A percentile compares a stretch with the other conserved stretches of the same genome.
Conservation (phyloP, 2,329 filamentous ascomycete genomes). For the Fusarium sp. region DNA sequence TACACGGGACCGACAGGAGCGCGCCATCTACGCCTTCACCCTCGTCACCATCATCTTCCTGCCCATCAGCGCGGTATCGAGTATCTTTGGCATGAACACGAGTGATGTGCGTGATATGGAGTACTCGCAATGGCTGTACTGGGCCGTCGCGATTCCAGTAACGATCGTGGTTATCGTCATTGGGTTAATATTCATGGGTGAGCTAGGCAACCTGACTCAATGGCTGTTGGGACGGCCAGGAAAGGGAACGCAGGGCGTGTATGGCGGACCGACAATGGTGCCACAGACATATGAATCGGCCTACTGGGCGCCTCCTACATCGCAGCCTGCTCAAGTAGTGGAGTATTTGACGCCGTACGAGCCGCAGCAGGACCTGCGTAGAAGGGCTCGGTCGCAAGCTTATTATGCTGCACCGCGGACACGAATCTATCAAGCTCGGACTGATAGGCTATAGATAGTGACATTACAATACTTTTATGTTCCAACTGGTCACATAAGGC, state of each 20-base stretch:
- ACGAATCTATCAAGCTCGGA: slow-evolving; percentile 5
- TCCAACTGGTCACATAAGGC: too few species aligned
- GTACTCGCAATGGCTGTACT: slow-evolving; percentile 61
- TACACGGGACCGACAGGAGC: slow-evolving; percentile 59
- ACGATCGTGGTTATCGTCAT: slow-evolving; percentile 54
- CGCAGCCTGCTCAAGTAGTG: not conserved
- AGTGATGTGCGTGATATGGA: slow-evolving; percentile 62
- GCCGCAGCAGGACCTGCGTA: slow-evolving; percentile 13
- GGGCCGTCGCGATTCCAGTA: slow-evolving; percentile 60
- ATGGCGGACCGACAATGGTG: slow-evolving; percentile 19
- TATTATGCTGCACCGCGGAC: slow-evolving; percentile 7
- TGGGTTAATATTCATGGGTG: slow-evolving; percentile 58
- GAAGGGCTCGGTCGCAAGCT: slow-evolving; percentile 13
- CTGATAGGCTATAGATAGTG: not conserved
- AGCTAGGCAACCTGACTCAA: slow-evolving; percentile 51
- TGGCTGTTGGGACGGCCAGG: slow-evolving; percentile 45
- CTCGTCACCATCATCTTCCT: slow-evolving; percentile 62
- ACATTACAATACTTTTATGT: not conserved
- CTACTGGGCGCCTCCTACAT: slow-evolving; percentile 16
- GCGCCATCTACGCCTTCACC: slow-evolving; percentile 62
- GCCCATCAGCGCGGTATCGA: slow-evolving; percentile 58
- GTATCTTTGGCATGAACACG: slow-evolving; percentile 66
- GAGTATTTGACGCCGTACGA: slow-evolving; percentile 25
- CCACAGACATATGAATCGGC: slow-evolving; percentile 17
- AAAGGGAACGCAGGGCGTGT: slow-evolving; percentile 17